A percentile compares a stretch with the other conserved stretches of the same genome.
Conservation (phyloP, 2,329 filamentous ascomycete species). For the Penicillium concentricum region DNA sequence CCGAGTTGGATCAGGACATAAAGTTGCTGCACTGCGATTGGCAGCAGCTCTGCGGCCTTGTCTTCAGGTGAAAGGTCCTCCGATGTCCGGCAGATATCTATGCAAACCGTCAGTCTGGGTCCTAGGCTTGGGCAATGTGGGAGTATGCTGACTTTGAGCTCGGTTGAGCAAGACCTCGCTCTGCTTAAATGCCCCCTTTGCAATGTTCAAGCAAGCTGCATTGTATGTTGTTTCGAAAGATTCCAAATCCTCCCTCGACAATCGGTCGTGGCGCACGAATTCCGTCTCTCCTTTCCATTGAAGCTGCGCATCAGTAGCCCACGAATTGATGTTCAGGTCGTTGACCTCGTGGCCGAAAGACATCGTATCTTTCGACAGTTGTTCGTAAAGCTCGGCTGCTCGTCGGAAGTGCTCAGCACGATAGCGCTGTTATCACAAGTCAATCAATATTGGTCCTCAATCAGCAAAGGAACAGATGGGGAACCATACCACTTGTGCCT, state of each 20-base stretch:
- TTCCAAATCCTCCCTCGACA: constrained; percentile 59
- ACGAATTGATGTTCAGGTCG: constrained; percentile 61
- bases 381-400: constrained; percentile 55
- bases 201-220: constrained; percentile 62
- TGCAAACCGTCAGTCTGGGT: constrained; percentile 3
- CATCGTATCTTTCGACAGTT: constrained; percentile 44
- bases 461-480: constrained; percentile 7
- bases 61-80: constrained; percentile 61
- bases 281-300: constrained; percentile 58
- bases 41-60: constrained; percentile 58
- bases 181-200: constrained; percentile 58
- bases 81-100: constrained; percentile 59
- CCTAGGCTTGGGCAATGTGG: not conserved
- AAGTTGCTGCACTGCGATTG: constrained; percentile 61
- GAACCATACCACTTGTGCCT: constrained; percentile 58
- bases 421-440: constrained; percentile 43
- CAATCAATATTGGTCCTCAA: constrained; percentile 4
- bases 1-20: constrained; percentile 58
- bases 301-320: constrained; percentile 61
- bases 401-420: constrained; percentile 59
- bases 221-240: constrained; percentile 66
- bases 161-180: constrained; percentile 59
- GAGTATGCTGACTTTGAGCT: constrained; percentile 49
- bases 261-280: constrained; percentile 53
- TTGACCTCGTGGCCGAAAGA: constrained; percentile 53